These are phyloP conservation scores for Populus pruinosa DNA, from an alignment of 345 rosid species.

Conservation along the genomic window DNA sequence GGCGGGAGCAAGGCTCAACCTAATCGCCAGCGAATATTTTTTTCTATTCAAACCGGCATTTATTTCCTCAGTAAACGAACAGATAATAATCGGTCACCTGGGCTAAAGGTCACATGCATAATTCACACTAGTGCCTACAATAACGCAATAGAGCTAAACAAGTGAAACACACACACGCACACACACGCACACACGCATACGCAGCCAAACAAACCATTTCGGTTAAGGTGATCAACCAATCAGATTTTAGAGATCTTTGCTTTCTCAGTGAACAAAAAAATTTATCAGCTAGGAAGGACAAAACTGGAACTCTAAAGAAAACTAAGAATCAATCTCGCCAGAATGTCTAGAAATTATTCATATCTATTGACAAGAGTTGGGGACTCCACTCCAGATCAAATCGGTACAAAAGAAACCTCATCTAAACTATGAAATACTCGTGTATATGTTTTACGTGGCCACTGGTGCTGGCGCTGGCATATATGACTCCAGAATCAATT, in stretches of 20 bases:
- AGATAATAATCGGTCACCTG: neutral
- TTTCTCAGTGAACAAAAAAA: neutral
- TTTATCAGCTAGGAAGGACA: neutral
- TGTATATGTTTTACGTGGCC: neutral
- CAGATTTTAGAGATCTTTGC: neutral
- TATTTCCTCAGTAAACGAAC: neutral
- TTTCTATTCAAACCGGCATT: neutral
- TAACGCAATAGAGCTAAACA: neutral
- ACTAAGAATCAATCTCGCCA: neutral
- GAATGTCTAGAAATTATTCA: neutral
- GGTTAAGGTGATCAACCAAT: neutral
- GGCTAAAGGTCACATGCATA: no score
- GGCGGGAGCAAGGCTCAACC: no score
- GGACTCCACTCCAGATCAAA: neutral
- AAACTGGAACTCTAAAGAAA: constrained; percentile 6
- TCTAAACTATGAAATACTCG: neutral
- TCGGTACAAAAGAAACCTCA: neutral
- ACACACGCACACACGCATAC: neutral
- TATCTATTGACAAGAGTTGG: neutral
- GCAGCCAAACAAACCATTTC: neutral
- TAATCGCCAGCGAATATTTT: neutral
- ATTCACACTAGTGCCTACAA: no score
- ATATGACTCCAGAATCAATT: constrained; percentile 81
- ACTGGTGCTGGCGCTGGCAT: constrained; percentile 51
- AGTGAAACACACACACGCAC: neutral